These are phyloP conservation scores for Apiotrichum gamsii DNA, from an alignment of 1,284 basidiomycete genomes.

Conservation along the genomic window DNA sequence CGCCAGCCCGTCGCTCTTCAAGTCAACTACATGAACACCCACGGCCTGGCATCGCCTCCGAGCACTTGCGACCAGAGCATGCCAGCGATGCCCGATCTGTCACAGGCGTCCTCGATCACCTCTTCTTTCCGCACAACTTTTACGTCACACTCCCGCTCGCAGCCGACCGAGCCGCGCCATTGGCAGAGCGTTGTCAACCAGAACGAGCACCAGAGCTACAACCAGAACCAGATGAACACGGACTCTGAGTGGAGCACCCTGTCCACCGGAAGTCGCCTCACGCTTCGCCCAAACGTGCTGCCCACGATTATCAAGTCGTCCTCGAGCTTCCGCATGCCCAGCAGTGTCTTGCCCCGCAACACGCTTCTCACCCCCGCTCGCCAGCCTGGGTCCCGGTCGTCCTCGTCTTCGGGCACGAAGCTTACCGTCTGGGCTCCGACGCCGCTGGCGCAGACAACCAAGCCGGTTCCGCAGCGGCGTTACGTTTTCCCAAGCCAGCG, in stretches of 20 bases:
- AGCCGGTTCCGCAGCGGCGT: not conserved
- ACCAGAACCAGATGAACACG: too few relatives aligned
- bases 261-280: not conserved
- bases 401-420: not conserved
- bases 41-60: too few relatives aligned
- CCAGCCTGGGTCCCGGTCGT: too few relatives aligned
- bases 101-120: too few relatives aligned
- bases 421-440: conserved; percentile 10
- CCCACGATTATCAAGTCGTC: not conserved
- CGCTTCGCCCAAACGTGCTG: not conserved
- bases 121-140: too few relatives aligned
- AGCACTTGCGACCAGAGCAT: too few relatives aligned
- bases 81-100: too few relatives aligned
- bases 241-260: conserved; percentile 6
- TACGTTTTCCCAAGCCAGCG: conserved; percentile 3
- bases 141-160: too few relatives aligned
- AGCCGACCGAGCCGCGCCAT: too few relatives aligned
- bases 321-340: not conserved
- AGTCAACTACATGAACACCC: too few relatives aligned
- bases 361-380: not conserved
- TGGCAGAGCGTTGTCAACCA: not conserved
- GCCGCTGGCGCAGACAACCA: not conserved
- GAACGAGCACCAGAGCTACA: too few relatives aligned
- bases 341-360: not conserved
- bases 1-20: too few relatives aligned